These are phyloP conservation scores for Fragilaria radians DNA, from an alignment of 108 stramenopile species.

Conservation along the genomic window DNA sequence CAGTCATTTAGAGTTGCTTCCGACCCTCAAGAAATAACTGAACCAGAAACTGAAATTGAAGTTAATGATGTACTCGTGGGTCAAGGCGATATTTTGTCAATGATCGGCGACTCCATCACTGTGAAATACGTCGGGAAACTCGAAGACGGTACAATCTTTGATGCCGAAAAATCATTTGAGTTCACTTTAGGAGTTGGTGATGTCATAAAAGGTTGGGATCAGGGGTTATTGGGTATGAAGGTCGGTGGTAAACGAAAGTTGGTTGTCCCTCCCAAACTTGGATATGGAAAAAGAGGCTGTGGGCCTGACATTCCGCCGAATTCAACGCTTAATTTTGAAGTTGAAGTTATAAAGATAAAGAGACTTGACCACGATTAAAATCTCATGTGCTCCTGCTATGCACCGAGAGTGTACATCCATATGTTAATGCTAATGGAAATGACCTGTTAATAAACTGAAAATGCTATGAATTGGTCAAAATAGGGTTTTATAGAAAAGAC, in stretches of 20 bases:
- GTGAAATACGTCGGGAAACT: constrained; percentile 75
- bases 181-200: constrained; percentile 77
- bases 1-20: constrained; percentile 69
- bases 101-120: constrained; percentile 54
- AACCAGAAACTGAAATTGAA: constrained; percentile 25
- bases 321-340: constrained; percentile 70
- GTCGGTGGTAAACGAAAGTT: constrained; percentile 81
- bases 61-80: constrained; percentile 39
- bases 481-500: too few species aligned
- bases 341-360: constrained; percentile 43
- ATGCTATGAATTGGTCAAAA: too few species aligned
- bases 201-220: constrained; percentile 90
- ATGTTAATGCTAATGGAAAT: too few species aligned
- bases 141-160: constrained; percentile 60
- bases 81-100: constrained; percentile 18
- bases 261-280: constrained; percentile 80
- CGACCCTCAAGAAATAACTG: constrained; percentile 25
- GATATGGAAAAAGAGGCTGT: constrained; percentile 84
- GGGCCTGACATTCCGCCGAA: constrained; percentile 81
- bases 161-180: constrained; percentile 49
- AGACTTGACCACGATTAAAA: too few species aligned
- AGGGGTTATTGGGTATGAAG: constrained; percentile 76
- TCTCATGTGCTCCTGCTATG: too few species aligned
- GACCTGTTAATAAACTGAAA: too few species aligned
- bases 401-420: too few species aligned